A percentile compares a stretch with the other conserved stretches of the same genome.
Evolutionary conservation across 371 early-diverging fungal genomes (phyloP).

Genomic region (Edhazardia aedis): DNA sequence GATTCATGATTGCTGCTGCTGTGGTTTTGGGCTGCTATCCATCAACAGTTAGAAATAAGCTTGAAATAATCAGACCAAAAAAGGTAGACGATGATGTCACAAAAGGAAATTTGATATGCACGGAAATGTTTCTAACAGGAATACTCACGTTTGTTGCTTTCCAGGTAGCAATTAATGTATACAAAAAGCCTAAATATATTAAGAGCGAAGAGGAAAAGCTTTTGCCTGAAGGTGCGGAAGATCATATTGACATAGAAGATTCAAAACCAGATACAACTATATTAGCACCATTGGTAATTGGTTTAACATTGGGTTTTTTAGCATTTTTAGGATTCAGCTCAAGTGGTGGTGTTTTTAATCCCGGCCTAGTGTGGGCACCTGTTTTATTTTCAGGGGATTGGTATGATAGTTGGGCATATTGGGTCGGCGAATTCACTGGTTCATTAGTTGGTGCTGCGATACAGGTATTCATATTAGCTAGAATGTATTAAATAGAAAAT

Average conservation of each 20-base stretch:
- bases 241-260: too few species aligned
- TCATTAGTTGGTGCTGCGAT: slow-evolving; percentile 50
- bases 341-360: slow-evolving; percentile 56
- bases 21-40: slow-evolving; percentile 50
- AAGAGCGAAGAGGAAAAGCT: not conserved
- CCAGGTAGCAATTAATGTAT: slow-evolving; percentile 54
- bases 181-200: slow-evolving; percentile 48
- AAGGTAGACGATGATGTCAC: slow-evolving; percentile 9
- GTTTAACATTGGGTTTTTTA: slow-evolving; percentile 52
- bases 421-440: slow-evolving; percentile 51
- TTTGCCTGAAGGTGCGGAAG: not conserved
- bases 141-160: slow-evolving; percentile 56
- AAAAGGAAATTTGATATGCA: slow-evolving; percentile 36
- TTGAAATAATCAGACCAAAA: slow-evolving; percentile 32
- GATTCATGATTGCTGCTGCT: slow-evolving; percentile 49
- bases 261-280: not conserved
- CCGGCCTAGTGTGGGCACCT: slow-evolving; percentile 50
- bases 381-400: slow-evolving; percentile 50
- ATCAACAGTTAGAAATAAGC: slow-evolving; percentile 14
- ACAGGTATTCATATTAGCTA: slow-evolving; percentile 34
- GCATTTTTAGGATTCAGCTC: slow-evolving; percentile 50
- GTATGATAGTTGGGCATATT: slow-evolving; percentile 50
- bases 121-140: slow-evolving; percentile 51
- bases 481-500: not conserved
- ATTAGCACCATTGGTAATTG: slow-evolving; percentile 50